phyloP scores from a whole-genome alignment of 306 rosid genomes.

The Clitoria ternatea region DNA sequence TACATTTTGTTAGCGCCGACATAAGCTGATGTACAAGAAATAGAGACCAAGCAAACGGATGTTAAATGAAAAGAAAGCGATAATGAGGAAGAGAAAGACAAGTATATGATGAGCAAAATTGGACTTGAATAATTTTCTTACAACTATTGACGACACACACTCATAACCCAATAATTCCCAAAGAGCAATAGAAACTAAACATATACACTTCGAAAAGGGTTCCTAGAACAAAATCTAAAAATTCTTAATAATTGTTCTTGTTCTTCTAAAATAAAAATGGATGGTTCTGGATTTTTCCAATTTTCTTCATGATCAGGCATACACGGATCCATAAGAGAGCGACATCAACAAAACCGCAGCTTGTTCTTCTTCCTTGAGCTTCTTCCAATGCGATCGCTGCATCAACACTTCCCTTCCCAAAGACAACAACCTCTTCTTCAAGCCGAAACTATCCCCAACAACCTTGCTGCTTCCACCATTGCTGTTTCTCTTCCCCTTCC shows the following conservation, averaged over 20 bases:
- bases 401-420: conserved; percentile 74
- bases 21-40: not conserved
- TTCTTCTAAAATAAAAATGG: not conserved
- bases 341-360: conserved; percentile 93
- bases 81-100: not conserved
- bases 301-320: conserved; percentile 48
- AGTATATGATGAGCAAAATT: conserved; percentile 33
- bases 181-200: conserved; percentile 10
- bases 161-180: not conserved
- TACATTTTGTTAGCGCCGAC: not conserved
- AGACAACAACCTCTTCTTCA: conserved; percentile 58
- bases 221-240: conserved; percentile 22
- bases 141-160: conserved; percentile 39
- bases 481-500: conserved; percentile 57
- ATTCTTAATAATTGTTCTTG: not conserved
- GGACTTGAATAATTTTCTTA: conserved; percentile 51
- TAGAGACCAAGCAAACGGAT: no score
- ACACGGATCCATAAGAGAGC: conserved; percentile 85
- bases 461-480: not conserved
- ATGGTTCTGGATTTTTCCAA: not conserved
- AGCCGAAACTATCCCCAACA: conserved; percentile 47
- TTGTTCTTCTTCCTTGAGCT: conserved; percentile 84
- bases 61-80: not conserved
- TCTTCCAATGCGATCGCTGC: conserved; percentile 75
- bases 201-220: conserved; percentile 40